Evolutionary conservation across 495 filamentous ascomycete genomes (phyloP).

Genomic region (Echria macrotheca): DNA sequence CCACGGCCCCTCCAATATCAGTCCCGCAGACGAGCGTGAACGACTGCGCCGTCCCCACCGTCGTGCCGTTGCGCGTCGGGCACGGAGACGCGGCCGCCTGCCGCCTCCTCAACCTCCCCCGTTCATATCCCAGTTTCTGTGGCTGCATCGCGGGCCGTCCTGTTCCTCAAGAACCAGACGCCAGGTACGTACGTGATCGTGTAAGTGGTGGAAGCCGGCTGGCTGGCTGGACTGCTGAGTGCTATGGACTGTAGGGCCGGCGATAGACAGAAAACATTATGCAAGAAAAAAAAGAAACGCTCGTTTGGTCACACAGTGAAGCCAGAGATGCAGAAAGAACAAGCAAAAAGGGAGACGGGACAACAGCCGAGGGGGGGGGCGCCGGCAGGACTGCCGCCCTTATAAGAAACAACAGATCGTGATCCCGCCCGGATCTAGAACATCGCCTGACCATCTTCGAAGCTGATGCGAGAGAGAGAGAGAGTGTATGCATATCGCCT

Average conservation of each 20-base stretch:
- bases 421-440: background rate
- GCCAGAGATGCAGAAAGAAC: slow-evolving; percentile 12
- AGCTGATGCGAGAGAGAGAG: background rate
- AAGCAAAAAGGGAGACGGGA: slow-evolving; percentile 12
- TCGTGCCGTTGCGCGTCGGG: slow-evolving; percentile 28
- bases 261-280: slow-evolving; percentile 17
- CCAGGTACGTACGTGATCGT: slow-evolving; percentile 1
- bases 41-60: slow-evolving; percentile 24
- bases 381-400: background rate
- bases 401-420: slow-evolving; percentile 11
- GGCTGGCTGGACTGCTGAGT: no score
- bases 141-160: slow-evolving; percentile 10
- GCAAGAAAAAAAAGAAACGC: slow-evolving; percentile 4
- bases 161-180: background rate
- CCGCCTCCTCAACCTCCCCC: slow-evolving; percentile 3
- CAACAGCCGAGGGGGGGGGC: background rate
- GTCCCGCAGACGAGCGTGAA: slow-evolving; percentile 33
- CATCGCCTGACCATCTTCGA: background rate
- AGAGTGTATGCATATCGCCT: slow-evolving; percentile 25
- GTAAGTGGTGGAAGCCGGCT: slow-evolving; percentile 3
- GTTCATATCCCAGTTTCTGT: slow-evolving; percentile 1
- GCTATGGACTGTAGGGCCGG: slow-evolving; percentile 3
- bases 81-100: slow-evolving; percentile 20
- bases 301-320: slow-evolving; percentile 10
- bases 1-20: slow-evolving; percentile 19